phyloP scores from a whole-genome alignment of 352 stramenopile genomes.

The Peronospora destructor region DNA sequence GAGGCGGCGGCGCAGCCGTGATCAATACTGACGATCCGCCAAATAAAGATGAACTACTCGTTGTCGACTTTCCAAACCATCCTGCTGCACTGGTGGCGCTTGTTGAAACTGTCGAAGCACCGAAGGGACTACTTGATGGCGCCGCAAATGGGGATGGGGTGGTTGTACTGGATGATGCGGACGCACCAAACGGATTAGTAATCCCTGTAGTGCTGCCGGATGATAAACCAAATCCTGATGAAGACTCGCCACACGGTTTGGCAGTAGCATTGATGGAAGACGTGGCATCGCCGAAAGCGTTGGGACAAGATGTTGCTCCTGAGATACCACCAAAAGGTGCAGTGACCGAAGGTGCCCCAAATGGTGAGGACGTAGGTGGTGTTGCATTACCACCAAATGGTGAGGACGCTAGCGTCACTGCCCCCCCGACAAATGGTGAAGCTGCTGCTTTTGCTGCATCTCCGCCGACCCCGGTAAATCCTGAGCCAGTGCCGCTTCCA shows the following conservation, averaged over 20 bases:
- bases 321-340: conserved; percentile 21
- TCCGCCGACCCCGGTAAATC: conserved; percentile 7
- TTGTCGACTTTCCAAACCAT: conserved; percentile 5
- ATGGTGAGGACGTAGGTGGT: conserved; percentile 18
- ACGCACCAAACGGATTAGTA: conserved; percentile 18
- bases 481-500: conserved; percentile 4
- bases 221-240: conserved; percentile 15
- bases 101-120: conserved; percentile 6
- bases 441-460: conserved; percentile 7
- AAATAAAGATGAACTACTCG: conserved; percentile 15
- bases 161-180: conserved; percentile 9
- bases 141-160: conserved; percentile 19
- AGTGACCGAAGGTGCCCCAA: conserved; percentile 13
- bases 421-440: conserved; percentile 19
- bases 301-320: conserved; percentile 11
- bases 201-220: conserved; percentile 8
- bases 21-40: conserved; percentile 5
- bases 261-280: conserved; percentile 6
- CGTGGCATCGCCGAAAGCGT: conserved; percentile 12
- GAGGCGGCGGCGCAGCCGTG: conserved; percentile 10
- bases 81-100: conserved; percentile 12
- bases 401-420: conserved; percentile 10
- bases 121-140: conserved; percentile 36
- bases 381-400: conserved; percentile 19
- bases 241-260: conserved; percentile 15